Evolutionary conservation across 2,329 filamentous ascomycete species (phyloP).

Genomic region (Pyrenophora teres): DNA sequence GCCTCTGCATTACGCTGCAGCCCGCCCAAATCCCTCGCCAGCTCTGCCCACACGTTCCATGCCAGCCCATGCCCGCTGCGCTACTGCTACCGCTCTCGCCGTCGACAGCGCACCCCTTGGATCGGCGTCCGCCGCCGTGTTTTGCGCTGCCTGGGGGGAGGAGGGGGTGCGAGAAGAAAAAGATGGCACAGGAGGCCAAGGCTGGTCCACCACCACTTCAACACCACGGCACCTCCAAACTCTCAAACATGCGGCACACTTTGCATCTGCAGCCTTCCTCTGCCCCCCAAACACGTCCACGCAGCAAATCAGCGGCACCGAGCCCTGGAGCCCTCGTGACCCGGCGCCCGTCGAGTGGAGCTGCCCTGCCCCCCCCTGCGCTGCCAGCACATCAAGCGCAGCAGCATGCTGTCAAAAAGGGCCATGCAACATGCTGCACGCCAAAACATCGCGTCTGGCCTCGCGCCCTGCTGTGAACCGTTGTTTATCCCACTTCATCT

Average conservation of each 20-base stretch:
- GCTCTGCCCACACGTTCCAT: slow-evolving; percentile 9
- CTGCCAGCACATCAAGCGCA: slow-evolving; percentile 20
- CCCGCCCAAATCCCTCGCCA: slow-evolving; percentile 26
- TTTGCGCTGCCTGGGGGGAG: not conserved
- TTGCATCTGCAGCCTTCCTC: slow-evolving; percentile 8
- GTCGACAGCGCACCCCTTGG: slow-evolving; percentile 17
- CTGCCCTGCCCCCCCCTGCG: slow-evolving; percentile 7
- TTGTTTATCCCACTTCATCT: slow-evolving; percentile 37
- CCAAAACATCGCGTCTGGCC: slow-evolving; percentile 28
- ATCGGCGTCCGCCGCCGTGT: slow-evolving; percentile 2
- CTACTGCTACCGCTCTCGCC: too few relatives aligned
- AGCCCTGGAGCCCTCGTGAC: slow-evolving; percentile 21
- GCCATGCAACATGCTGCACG: slow-evolving; percentile 27
- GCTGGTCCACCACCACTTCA: not conserved
- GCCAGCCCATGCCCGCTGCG: slow-evolving; percentile 19
- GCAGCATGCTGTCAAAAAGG: slow-evolving; percentile 37
- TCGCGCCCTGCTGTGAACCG: slow-evolving; percentile 30
- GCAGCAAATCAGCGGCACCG: slow-evolving; percentile 25
- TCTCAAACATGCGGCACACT: slow-evolving; percentile 1
- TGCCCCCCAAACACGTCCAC: not conserved
- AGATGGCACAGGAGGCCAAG: too few relatives aligned
- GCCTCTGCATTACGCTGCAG: slow-evolving; percentile 17
- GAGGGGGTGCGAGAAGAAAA: too few relatives aligned
- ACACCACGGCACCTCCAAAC: slow-evolving; percentile 3
- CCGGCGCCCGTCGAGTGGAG: slow-evolving; percentile 30